Evolutionary conservation across 2,329 filamentous ascomycete genomes (phyloP).

Genomic region (Pseudogymnoascus sp.): DNA sequence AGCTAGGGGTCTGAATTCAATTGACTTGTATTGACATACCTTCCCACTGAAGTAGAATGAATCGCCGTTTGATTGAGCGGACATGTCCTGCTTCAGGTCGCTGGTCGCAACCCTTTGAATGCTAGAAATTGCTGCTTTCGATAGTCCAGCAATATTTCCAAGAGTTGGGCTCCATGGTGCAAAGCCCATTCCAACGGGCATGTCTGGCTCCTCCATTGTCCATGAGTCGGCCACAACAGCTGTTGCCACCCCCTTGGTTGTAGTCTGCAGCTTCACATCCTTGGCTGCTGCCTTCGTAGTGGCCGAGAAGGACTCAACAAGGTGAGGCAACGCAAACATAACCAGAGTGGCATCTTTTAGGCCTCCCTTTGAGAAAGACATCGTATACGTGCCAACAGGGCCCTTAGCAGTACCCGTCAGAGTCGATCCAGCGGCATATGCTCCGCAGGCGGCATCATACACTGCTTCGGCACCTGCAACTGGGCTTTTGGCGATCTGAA

Average conservation of each 20-base stretch:
- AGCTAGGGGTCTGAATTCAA: conserved; percentile 24
- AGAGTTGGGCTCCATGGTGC: conserved; percentile 62
- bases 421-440: conserved; percentile 58
- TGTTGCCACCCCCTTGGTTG: conserved; percentile 75
- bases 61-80: conserved; percentile 62
- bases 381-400: conserved; percentile 59
- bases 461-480: conserved; percentile 51
- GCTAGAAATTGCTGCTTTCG: conserved; percentile 44
- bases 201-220: conserved; percentile 66
- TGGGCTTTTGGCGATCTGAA: conserved; percentile 79
- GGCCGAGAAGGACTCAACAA: conserved; percentile 64
- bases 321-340: conserved; percentile 87
- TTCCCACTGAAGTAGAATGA: conserved; percentile 95
- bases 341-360: conserved; percentile 52
- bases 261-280: conserved; percentile 60
- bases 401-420: conserved; percentile 57
- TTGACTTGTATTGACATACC: conserved; percentile 33
- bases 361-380: conserved; percentile 67
- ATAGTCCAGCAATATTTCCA: conserved; percentile 40
- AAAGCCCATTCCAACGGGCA: conserved; percentile 70
- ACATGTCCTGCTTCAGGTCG: conserved; percentile 71
- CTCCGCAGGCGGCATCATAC: conserved; percentile 69
- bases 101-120: conserved; percentile 57
- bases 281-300: conserved; percentile 42
- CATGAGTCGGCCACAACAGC: conserved; percentile 65